Evolutionary conservation across 108 stramenopile genomes (phyloP).

Genomic region (Fragilaria crotonensis): DNA sequence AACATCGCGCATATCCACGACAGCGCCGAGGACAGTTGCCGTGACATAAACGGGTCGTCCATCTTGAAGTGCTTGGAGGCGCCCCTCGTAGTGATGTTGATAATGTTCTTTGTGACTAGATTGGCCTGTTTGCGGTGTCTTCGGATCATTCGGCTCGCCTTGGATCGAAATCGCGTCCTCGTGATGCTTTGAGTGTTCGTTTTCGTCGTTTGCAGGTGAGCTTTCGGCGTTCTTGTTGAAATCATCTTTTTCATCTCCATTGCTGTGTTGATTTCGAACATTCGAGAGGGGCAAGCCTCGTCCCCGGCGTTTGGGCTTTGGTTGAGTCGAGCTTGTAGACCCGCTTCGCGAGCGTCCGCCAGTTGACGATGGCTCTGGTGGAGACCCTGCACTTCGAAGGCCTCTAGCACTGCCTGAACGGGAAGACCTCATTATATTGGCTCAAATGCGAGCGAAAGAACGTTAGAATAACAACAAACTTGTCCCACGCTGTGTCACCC

Average conservation of each 20-base stretch:
- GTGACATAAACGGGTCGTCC: background rate
- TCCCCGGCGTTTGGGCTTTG: constrained; percentile 2
- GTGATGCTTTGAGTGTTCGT: background rate
- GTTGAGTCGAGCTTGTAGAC: background rate
- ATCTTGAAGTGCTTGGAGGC: background rate
- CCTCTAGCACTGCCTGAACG: background rate
- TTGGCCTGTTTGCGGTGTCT: background rate
- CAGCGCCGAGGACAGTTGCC: background rate
- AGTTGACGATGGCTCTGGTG: background rate
- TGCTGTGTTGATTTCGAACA: background rate
- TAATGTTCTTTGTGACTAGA: background rate
- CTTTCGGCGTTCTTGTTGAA: no score
- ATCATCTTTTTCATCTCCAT: no score
- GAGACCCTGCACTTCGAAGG: background rate
- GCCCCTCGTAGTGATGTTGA: background rate
- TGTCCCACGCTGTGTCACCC: background rate
- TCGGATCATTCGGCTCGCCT: background rate
- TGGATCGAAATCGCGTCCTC: background rate
- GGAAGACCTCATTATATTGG: background rate
- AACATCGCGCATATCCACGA: background rate
- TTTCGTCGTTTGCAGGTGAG: background rate
- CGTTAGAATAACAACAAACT: background rate
- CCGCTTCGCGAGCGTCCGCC: background rate
- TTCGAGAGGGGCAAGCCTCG: constrained; percentile 3
- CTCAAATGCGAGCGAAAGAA: background rate